Evolutionary conservation across 1,284 basidiomycete genomes (phyloP).

Genomic region (Cutaneotrichosporon sp.): DNA sequence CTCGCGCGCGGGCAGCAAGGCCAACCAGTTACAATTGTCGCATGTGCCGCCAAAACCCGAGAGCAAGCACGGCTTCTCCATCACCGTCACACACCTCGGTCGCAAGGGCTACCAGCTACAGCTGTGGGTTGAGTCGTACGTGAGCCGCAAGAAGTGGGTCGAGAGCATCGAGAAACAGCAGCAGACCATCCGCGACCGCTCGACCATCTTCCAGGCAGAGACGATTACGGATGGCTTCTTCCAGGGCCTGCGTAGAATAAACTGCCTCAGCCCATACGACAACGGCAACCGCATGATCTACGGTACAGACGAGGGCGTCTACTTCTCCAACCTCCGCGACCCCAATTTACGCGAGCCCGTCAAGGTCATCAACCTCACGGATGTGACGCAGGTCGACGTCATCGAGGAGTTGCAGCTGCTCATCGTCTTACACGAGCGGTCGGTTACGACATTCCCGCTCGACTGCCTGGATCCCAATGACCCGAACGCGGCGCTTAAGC

Average conservation of each 20-base stretch:
- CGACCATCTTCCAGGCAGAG: constrained; percentile 81
- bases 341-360: constrained; percentile 76
- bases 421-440: constrained; percentile 93
- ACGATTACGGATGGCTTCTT: constrained; percentile 87
- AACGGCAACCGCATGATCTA: constrained; percentile 86
- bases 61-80: constrained; percentile 82
- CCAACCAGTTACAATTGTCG: constrained; percentile 15
- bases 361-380: constrained; percentile 83
- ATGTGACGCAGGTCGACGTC: constrained; percentile 93
- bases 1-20: constrained; percentile 21
- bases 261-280: constrained; percentile 91
- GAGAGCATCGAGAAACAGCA: constrained; percentile 91
- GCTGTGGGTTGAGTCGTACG: constrained; percentile 84
- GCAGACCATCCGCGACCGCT: constrained; percentile 76
- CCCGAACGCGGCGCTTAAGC: constrained; percentile 84
- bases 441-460: constrained; percentile 93
- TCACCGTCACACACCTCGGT: constrained; percentile 92
- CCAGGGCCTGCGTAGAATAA: constrained; percentile 75
- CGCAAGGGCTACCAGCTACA: constrained; percentile 90
- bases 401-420: constrained; percentile 94
- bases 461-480: constrained; percentile 89
- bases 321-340: constrained; percentile 78
- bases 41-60: constrained; percentile 60
- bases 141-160: constrained; percentile 89
- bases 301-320: constrained; percentile 95